phyloP scores from a whole-genome alignment of 1,139 yeast species.

The Protomyces inundatus region DNA sequence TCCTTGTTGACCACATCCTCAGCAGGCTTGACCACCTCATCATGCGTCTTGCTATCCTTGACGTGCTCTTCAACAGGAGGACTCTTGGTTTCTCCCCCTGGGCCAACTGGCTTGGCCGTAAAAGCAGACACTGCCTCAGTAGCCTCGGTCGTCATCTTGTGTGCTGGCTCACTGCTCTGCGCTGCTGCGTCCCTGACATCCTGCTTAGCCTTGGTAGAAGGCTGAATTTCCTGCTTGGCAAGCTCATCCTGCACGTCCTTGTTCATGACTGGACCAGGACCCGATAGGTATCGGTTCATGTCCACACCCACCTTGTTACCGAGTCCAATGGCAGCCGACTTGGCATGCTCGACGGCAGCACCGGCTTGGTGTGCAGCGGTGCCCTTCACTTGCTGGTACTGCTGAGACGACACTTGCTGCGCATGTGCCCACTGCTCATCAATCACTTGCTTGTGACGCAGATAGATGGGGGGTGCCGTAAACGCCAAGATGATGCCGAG shows the following conservation, averaged over 20 bases:
- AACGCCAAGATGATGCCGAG: conserved; percentile 56
- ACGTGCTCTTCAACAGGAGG: background rate
- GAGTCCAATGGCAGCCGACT: conserved; percentile 11
- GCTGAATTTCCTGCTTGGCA: conserved; percentile 2
- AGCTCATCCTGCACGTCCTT: conserved; percentile 6
- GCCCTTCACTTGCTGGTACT: conserved; percentile 10
- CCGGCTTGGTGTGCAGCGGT: conserved; percentile 13
- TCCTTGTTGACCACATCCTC: background rate
- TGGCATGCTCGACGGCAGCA: conserved; percentile 20
- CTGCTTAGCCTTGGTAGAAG: background rate
- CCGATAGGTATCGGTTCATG: conserved; percentile 6
- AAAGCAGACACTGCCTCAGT: background rate
- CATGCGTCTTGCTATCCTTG: background rate
- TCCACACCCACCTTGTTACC: conserved; percentile 25
- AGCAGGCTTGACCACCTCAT: background rate
- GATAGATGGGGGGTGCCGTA: conserved; percentile 70
- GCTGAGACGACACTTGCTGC: conserved; percentile 43
- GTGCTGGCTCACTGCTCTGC: background rate
- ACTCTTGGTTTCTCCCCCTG: background rate
- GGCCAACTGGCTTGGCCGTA: background rate
- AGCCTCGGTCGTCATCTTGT: background rate
- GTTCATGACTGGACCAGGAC: conserved; percentile 15
- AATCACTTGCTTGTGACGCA: conserved; percentile 69
- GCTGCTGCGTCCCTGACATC: too few relatives aligned
- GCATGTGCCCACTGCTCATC: conserved; percentile 64